phyloP scores from a whole-genome alignment of 2,329 filamentous ascomycete genomes.

The Fusarium algeriense region DNA sequence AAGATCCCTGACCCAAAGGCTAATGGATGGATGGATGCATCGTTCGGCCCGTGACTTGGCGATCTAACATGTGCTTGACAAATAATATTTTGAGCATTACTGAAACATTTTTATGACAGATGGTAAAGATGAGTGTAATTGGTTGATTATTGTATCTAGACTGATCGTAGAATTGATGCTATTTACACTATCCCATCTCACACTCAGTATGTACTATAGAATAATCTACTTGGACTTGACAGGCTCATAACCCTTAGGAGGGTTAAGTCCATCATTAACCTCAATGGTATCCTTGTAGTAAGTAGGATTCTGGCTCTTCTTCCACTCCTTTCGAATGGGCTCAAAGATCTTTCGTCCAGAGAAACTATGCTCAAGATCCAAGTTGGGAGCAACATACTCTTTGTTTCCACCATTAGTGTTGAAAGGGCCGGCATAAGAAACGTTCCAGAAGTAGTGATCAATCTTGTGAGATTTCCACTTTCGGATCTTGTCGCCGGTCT shows the following conservation, averaged over 20 bases:
- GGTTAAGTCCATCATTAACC: slow-evolving; percentile 58
- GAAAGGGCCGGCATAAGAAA: slow-evolving; percentile 65
- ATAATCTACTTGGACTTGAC: slow-evolving; percentile 23
- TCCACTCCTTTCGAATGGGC: slow-evolving; percentile 55
- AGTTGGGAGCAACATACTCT: slow-evolving; percentile 57
- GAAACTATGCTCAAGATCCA: slow-evolving; percentile 50
- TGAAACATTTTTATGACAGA: too few relatives aligned
- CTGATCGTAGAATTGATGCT: neutral
- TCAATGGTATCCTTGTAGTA: slow-evolving; percentile 59
- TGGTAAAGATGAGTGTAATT: fast-evolving
- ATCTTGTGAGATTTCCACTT: slow-evolving; percentile 54
- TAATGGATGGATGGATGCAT: slow-evolving; percentile 9
- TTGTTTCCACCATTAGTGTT: slow-evolving; percentile 53
- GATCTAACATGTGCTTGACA: slow-evolving; percentile 5
- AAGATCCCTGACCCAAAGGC: slow-evolving; percentile 1
- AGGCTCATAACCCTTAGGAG: slow-evolving; percentile 55
- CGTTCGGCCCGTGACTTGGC: slow-evolving; percentile 5
- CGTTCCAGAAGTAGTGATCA: slow-evolving; percentile 62
- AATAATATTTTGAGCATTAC: neutral
- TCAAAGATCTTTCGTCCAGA: slow-evolving; percentile 53
- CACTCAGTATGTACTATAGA: neutral
- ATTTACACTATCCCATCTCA: neutral
- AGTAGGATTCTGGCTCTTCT: slow-evolving; percentile 52
- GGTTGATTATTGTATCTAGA: neutral
- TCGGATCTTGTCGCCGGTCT: slow-evolving; percentile 68